phyloP scores from a whole-genome alignment of 441 rosid species.

The Eruca vesicaria region DNA sequence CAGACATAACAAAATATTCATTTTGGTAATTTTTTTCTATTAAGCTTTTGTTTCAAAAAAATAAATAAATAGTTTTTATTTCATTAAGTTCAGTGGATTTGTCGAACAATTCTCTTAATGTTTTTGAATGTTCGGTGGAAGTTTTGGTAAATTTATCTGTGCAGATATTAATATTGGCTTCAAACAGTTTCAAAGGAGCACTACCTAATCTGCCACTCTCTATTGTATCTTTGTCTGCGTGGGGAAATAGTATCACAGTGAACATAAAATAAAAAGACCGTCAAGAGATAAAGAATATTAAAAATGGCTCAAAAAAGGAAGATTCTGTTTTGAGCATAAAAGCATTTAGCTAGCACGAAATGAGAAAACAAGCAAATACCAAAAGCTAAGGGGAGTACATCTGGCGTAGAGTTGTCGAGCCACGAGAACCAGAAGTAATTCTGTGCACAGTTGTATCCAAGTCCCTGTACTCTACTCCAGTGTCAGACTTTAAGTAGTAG shows the following conservation, averaged over 20 bases:
- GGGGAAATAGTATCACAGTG: slow-evolving; percentile 29
- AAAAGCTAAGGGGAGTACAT: not conserved
- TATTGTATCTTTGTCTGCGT: slow-evolving; percentile 30
- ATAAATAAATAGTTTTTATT: not conserved
- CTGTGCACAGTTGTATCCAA: not conserved
- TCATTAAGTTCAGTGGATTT: not conserved
- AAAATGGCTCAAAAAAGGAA: too few relatives aligned
- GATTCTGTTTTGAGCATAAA: too few relatives aligned
- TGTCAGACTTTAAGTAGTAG: not conserved
- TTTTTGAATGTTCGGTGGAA: not conserved
- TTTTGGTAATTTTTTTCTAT: not conserved
- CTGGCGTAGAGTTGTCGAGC: not conserved
- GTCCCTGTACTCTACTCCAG: not conserved
- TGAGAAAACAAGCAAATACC: too few relatives aligned
- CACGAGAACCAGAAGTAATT: not conserved
- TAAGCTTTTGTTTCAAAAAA: not conserved
- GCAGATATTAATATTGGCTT: not conserved
- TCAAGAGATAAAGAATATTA: slow-evolving; percentile 2
- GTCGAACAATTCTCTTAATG: not conserved
- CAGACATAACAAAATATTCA: not conserved
- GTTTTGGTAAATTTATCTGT: not conserved
- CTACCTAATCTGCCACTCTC: not conserved
- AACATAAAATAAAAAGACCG: not conserved
- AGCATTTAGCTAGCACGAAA: too few relatives aligned
- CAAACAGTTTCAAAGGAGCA: not conserved